A percentile compares a stretch with the other conserved stretches of the same genome.
Evolutionary conservation across 2,329 filamentous ascomycete species (phyloP).

Genomic region (Dactylellina sp.): DNA sequence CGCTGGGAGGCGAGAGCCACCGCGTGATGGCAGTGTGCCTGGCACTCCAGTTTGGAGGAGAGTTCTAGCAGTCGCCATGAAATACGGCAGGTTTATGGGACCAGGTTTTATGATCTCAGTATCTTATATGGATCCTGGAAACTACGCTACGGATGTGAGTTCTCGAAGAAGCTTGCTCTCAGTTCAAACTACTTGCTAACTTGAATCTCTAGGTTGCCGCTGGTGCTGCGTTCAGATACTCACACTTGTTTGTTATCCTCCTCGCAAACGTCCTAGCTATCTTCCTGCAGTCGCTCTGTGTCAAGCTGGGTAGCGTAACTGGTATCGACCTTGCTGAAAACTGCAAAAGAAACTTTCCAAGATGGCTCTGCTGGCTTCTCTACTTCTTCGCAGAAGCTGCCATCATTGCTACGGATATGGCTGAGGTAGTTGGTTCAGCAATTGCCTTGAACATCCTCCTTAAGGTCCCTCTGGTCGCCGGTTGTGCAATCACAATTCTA

Average conservation of each 20-base stretch:
- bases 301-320: conserved; percentile 71
- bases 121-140: conserved; percentile 73
- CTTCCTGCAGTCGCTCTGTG: conserved; percentile 75
- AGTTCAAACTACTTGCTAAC: conserved; percentile 7
- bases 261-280: conserved; percentile 78
- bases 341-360: conserved; percentile 68
- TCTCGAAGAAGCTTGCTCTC: background rate
- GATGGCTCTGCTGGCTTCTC: conserved; percentile 69
- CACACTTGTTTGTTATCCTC: conserved; percentile 75
- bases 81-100: conserved; percentile 72
- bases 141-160: conserved; percentile 73
- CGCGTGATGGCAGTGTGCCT: conserved; percentile 6
- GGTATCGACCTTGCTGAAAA: conserved; percentile 70
- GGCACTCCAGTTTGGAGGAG: conserved; percentile 48
- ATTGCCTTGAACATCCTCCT: conserved; percentile 76
- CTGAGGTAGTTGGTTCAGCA: conserved; percentile 76
- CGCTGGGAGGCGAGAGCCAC: conserved; percentile 51
- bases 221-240: conserved; percentile 74
- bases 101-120: conserved; percentile 75
- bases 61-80: conserved; percentile 62
- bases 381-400: conserved; percentile 70
- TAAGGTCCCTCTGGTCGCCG: conserved; percentile 74
- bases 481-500: conserved; percentile 75
- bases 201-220: conserved; percentile 68
- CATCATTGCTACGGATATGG: conserved; percentile 72